Evolutionary conservation across 495 filamentous ascomycete genomes (phyloP).

Genomic region (Hypoxylon perforatum): DNA sequence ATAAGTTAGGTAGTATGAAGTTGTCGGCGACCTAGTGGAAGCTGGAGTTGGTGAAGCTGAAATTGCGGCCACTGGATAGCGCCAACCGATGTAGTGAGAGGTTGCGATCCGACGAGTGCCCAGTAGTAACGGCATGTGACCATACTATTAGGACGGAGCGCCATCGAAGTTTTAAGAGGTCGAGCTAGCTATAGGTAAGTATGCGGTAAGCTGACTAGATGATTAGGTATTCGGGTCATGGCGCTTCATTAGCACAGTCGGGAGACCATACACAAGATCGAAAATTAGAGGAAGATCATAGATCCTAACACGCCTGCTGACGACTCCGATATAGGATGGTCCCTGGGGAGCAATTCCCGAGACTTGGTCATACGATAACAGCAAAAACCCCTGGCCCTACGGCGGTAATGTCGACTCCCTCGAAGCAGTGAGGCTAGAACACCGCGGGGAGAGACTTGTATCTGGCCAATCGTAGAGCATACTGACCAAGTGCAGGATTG

Average conservation of each 20-base stretch:
- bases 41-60: constrained; percentile 17
- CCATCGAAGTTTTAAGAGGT: constrained; percentile 25
- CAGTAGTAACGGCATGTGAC: constrained; percentile 33
- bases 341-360: constrained; percentile 17
- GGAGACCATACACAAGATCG: constrained; percentile 1
- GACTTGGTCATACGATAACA: constrained; percentile 33
- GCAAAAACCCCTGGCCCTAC: constrained; percentile 21
- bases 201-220: constrained; percentile 44
- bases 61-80: constrained; percentile 24
- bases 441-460: constrained; percentile 17
- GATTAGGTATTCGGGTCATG: constrained; percentile 25
- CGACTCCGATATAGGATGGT: constrained; percentile 29
- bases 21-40: constrained; percentile 27
- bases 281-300: constrained; percentile 18
- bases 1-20: constrained; percentile 19
- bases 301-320: constrained; percentile 8
- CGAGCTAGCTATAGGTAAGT: constrained; percentile 14
- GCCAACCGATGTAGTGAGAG: constrained; percentile 30
- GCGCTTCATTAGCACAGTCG: constrained; percentile 26
- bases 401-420: constrained; percentile 12
- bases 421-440: constrained; percentile 10
- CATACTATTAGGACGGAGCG: constrained; percentile 15
- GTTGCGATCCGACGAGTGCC: constrained; percentile 39
- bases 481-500: background rate
- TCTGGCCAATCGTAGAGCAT: constrained; percentile 1